phyloP scores from a whole-genome alignment of 257 asterid genomes.

The Solanum lycopersicoides region DNA sequence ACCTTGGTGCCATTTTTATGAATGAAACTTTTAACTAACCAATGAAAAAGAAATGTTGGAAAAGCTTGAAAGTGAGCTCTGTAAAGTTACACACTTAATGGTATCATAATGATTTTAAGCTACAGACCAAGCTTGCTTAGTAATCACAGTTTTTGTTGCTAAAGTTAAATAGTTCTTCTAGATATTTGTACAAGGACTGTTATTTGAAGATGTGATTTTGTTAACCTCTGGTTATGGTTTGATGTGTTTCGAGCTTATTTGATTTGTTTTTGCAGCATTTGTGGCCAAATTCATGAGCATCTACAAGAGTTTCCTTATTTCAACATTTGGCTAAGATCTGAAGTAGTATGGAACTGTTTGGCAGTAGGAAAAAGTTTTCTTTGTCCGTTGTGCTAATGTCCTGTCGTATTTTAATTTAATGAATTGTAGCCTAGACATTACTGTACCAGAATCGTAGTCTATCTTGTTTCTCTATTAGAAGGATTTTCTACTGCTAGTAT shows the following conservation, averaged over 20 bases:
- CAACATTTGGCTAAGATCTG: slow-evolving; percentile 66
- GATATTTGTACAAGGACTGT: not conserved
- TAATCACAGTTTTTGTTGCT: not conserved
- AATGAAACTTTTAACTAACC: not conserved
- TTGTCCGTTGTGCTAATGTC: not conserved
- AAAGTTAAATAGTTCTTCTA: not conserved
- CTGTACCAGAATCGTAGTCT: not conserved
- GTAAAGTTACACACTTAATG: not conserved
- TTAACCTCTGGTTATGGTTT: not conserved
- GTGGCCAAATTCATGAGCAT: slow-evolving; percentile 98
- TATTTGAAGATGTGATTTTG: not conserved
- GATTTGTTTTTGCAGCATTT: slow-evolving; percentile 58
- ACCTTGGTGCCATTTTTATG: not conserved
- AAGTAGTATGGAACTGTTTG: not conserved
- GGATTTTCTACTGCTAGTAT: not conserved
- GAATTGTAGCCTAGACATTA: too few species aligned
- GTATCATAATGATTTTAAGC: not conserved
- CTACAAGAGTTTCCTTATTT: slow-evolving; percentile 83
- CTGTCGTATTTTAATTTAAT: not conserved
- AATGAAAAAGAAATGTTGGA: not conserved
- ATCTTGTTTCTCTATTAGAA: not conserved
- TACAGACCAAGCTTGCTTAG: not conserved
- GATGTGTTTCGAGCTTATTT: not conserved
- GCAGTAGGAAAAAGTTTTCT: not conserved
- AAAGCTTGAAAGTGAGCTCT: not conserved